Conservation (phyloP, 2,329 filamentous ascomycete species). For the Capronia coronata region DNA sequence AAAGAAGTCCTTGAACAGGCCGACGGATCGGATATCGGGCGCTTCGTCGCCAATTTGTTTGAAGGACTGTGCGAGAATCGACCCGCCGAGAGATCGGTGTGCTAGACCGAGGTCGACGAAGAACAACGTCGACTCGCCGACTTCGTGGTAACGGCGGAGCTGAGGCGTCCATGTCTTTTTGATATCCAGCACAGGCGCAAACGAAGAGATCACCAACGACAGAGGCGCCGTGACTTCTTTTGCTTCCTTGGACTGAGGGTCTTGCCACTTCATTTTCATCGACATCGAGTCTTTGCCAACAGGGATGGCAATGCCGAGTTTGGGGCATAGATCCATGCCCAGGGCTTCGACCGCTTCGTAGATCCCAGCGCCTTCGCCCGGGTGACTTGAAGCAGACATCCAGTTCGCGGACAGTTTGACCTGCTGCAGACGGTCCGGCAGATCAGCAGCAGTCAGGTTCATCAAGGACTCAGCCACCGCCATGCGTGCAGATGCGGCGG, state of each 20-base stretch:
- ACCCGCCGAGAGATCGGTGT: slow-evolving; percentile 77
- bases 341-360: slow-evolving; percentile 93
- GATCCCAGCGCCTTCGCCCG: slow-evolving; percentile 82
- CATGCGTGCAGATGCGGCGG: slow-evolving; percentile 89
- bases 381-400: slow-evolving; percentile 95
- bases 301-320: slow-evolving; percentile 85
- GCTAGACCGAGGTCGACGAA: slow-evolving; percentile 85
- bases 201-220: slow-evolving; percentile 85
- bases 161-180: slow-evolving; percentile 90
- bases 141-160: slow-evolving; percentile 72
- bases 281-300: slow-evolving; percentile 98
- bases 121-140: slow-evolving; percentile 80
- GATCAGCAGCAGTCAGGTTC: slow-evolving; percentile 79
- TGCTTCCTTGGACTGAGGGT: slow-evolving; percentile 56
- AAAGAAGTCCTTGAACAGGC: slow-evolving; percentile 81
- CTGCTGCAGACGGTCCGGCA: slow-evolving; percentile 65
- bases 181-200: slow-evolving; percentile 74
- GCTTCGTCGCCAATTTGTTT: slow-evolving; percentile 76
- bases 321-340: slow-evolving; percentile 83
- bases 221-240: slow-evolving; percentile 90
- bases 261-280: slow-evolving; percentile 96
- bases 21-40: slow-evolving; percentile 77
- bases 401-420: slow-evolving; percentile 93
- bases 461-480: slow-evolving; percentile 88
- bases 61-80: slow-evolving; percentile 83